These are phyloP conservation scores for Kalaharituber pfeilii DNA, from an alignment of 2,329 filamentous ascomycete species.

Conservation along the genomic window DNA sequence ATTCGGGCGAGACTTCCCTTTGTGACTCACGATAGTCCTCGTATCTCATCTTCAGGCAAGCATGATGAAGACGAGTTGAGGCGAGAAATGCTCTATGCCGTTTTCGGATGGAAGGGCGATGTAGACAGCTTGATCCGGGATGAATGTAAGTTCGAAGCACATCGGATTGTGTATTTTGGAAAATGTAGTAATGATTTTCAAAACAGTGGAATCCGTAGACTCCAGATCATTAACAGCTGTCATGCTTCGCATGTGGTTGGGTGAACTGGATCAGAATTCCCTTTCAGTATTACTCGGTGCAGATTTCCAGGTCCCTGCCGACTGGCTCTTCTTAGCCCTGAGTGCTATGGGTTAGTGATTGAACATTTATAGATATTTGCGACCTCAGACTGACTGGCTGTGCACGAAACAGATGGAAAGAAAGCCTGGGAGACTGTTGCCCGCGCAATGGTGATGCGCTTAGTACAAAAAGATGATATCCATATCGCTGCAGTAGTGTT, in stretches of 20 bases:
- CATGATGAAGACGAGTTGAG: conserved; percentile 50
- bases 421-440: conserved; percentile 77
- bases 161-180: not conserved
- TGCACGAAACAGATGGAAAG: conserved; percentile 32
- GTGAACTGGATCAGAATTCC: conserved; percentile 63
- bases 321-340: conserved; percentile 92
- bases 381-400: not conserved
- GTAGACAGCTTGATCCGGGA: conserved; percentile 66
- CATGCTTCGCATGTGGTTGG: conserved; percentile 80
- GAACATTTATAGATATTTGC: conserved; percentile 1
- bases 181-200: not conserved
- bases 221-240: conserved; percentile 41
- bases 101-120: conserved; percentile 89
- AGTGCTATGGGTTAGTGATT: conserved; percentile 52
- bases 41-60: conserved; percentile 11
- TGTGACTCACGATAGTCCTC: conserved; percentile 26
- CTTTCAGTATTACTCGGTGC: conserved; percentile 59
- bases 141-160: conserved; percentile 37
- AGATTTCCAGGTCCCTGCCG: conserved; percentile 75
- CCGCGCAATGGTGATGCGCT: conserved; percentile 72
- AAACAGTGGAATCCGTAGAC: conserved; percentile 17
- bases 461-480: conserved; percentile 76
- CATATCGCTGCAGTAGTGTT: conserved; percentile 87
- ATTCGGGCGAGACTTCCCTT: conserved; percentile 33
- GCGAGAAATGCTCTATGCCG: conserved; percentile 75